Percentiles rank a stretch among this genome's conserved stretches.
Conservation (phyloP, 2,329 filamentous ascomycete genomes). For the Pezicula carpinea region DNA sequence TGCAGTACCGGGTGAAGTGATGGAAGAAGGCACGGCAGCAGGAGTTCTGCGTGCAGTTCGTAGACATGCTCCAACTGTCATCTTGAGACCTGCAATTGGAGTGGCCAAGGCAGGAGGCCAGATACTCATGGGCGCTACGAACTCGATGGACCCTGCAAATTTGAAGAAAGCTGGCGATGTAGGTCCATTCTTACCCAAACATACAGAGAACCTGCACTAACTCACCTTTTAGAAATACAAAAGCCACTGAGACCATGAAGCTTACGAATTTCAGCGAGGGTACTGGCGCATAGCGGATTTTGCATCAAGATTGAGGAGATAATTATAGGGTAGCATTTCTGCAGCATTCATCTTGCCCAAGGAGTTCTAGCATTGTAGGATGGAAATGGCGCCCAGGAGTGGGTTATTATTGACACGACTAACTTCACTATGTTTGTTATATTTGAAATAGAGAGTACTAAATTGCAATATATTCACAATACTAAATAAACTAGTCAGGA, state of each 20-base stretch:
- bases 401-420: no score
- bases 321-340: no score
- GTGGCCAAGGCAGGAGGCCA: constrained; percentile 85
- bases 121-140: constrained; percentile 86
- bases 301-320: no score
- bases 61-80: constrained; percentile 83
- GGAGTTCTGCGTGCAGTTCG: constrained; percentile 76
- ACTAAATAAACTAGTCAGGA: no score
- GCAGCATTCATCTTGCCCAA: no score
- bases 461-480: no score
- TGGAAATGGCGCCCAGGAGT: no score
- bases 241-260: constrained; percentile 22
- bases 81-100: constrained; percentile 85
- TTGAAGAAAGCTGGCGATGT: constrained; percentile 82
- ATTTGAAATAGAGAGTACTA: no score
- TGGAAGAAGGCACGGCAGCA: constrained; percentile 78
- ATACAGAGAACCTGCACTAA: constrained; percentile 1
- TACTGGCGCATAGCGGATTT: background rate
- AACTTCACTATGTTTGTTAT: no score
- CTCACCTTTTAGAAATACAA: constrained; percentile 30
- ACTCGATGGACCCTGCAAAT: constrained; percentile 81
- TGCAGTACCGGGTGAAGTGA: constrained; percentile 84
- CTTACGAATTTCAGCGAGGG: background rate
- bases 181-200: constrained; percentile 25
- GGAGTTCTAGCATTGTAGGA: no score